phyloP scores from a whole-genome alignment of 2,329 filamentous ascomycete species.

The Monilinia laxa region DNA sequence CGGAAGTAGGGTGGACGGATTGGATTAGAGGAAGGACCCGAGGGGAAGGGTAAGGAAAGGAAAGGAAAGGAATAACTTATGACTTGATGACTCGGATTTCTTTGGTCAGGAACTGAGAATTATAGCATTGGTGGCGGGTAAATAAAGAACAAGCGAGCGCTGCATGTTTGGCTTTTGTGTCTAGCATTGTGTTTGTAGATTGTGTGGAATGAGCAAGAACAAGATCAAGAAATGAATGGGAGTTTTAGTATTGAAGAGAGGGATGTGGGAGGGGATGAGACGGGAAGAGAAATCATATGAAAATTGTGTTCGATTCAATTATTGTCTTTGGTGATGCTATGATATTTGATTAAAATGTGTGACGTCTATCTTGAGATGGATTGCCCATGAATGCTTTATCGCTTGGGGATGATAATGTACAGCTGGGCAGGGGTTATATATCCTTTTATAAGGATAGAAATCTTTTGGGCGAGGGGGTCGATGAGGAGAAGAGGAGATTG shows the following conservation, averaged over 20 bases:
- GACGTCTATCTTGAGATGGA: no score
- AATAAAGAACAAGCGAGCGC: slow-evolving; percentile 10
- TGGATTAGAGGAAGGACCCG: background rate
- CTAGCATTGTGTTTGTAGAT: background rate
- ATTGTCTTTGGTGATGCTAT: background rate
- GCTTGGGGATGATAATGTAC: no score
- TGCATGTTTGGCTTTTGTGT: background rate
- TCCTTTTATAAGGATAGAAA: no score
- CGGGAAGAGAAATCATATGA: slow-evolving; percentile 6
- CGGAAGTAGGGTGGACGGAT: background rate
- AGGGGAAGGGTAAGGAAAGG: background rate
- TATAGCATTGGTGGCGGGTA: slow-evolving; percentile 11
- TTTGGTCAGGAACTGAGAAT: slow-evolving; percentile 10
- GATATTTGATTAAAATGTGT: background rate
- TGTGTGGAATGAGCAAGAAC: background rate
- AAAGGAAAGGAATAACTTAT: background rate
- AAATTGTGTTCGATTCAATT: background rate
- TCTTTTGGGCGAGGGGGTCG: no score
- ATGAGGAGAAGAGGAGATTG: no score
- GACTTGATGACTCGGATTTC: slow-evolving; percentile 17
- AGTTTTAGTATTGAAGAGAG: background rate
- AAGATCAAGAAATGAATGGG: background rate
- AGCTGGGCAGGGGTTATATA: no score
- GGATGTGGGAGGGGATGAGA: background rate
- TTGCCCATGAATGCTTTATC: no score